Conservation (phyloP, 805 yeast genomes). For the Phaffomyces thermotolerans region DNA sequence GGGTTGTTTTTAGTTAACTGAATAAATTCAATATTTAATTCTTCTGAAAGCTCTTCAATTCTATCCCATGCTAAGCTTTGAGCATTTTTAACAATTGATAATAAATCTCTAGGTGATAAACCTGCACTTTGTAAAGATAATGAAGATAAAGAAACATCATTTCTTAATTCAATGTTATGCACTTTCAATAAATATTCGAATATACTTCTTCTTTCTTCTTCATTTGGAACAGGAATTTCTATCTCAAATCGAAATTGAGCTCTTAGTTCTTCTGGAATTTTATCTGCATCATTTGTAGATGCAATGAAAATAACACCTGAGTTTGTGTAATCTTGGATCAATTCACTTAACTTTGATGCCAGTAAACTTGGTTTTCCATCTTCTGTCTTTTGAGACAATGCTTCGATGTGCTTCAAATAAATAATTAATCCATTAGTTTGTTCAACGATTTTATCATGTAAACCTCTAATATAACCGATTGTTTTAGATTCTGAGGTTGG, state of each 20-base stretch:
- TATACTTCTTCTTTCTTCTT: slow-evolving; percentile 60
- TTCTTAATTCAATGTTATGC: slow-evolving; percentile 21
- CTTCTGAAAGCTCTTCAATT: slow-evolving; percentile 26
- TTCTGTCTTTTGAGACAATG: slow-evolving; percentile 58
- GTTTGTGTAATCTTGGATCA: slow-evolving; percentile 47
- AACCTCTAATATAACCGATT: slow-evolving; percentile 69
- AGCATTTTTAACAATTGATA: slow-evolving; percentile 62
- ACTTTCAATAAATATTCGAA: slow-evolving; percentile 43
- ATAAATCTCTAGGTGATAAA: slow-evolving; percentile 74
- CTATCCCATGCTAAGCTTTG: slow-evolving; percentile 50
- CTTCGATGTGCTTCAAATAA: slow-evolving; percentile 67
- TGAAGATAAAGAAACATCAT: slow-evolving; percentile 46
- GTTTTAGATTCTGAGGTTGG: slow-evolving; percentile 73
- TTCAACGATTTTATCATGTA: slow-evolving; percentile 55
- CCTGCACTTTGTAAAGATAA: slow-evolving; percentile 90
- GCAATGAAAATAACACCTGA: slow-evolving; percentile 49
- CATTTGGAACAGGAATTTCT: slow-evolving; percentile 69
- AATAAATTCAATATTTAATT: slow-evolving; percentile 7
- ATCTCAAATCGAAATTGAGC: slow-evolving; percentile 71
- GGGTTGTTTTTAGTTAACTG: slow-evolving; percentile 38
- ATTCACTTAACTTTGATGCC: slow-evolving; percentile 44
- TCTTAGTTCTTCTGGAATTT: slow-evolving; percentile 57
- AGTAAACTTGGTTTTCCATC: slow-evolving; percentile 32
- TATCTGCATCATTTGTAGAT: slow-evolving; percentile 62
- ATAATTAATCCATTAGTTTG: slow-evolving; percentile 42